phyloP scores from a whole-genome alignment of 1,139 yeast genomes.

The Yamadazyma conglobata region DNA sequence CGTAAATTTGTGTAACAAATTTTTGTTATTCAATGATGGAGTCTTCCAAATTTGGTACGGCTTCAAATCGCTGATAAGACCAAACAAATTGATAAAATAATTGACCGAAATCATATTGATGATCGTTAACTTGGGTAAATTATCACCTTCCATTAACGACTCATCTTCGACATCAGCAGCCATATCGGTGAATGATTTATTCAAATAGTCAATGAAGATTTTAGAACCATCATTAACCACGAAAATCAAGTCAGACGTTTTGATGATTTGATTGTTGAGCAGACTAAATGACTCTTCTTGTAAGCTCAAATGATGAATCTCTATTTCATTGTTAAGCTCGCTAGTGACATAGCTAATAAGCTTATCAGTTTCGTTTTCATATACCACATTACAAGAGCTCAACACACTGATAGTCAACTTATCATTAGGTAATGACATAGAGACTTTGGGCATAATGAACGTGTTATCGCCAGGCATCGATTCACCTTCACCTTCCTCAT shows the following conservation, averaged over 20 bases:
- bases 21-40: conserved; percentile 27
- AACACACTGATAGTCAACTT: conserved; percentile 15
- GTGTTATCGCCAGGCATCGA: conserved; percentile 15
- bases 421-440: conserved; percentile 6
- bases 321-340: conserved; percentile 12
- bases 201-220: conserved; percentile 25
- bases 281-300: conserved; percentile 4
- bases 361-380: conserved; percentile 21
- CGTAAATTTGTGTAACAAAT: conserved; percentile 23
- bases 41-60: conserved; percentile 45
- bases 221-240: conserved; percentile 41
- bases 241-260: conserved; percentile 29
- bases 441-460: conserved; percentile 37
- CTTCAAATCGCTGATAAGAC: conserved; percentile 28
- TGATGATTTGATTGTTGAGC: conserved; percentile 11
- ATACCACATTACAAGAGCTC: conserved; percentile 16
- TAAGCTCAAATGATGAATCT: conserved; percentile 19
- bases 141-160: conserved; percentile 6
- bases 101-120: conserved; percentile 41
- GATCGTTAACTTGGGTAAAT: conserved; percentile 30
- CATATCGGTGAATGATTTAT: conserved; percentile 9
- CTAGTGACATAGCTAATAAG: conserved; percentile 17
- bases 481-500: conserved; percentile 33
- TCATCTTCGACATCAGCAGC: conserved; percentile 1
- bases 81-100: conserved; percentile 39